Base-by-base conservation (phyloP, 1,284 basidiomycete genomes). In the Ustilago shanxiensis region DNA sequence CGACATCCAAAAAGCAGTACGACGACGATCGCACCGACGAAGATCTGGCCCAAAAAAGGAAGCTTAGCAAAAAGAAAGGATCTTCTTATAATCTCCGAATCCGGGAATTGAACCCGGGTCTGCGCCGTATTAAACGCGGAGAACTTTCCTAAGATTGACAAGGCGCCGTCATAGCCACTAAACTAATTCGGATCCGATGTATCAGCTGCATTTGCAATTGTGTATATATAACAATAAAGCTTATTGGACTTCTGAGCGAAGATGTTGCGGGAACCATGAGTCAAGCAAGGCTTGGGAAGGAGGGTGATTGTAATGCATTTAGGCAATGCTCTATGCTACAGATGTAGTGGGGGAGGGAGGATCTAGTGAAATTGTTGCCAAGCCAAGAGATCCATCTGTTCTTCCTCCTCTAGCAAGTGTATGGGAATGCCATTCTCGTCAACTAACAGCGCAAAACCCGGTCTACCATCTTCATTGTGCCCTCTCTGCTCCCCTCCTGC, bases 161-260 rank as follows among this genome's bases (percentile, higher is more conserved):
- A 77, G 75, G 75, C 67, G 75, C 75, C 75, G 75, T 77, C 75
- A 77, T 77, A 77, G 75, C 75, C 75, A 77, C 65, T 67, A 67
- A 61, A 67, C 65, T 67, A 66, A 66, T 65, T 59, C 63, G 63
- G 63, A 65, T 56, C 53, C 61, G 45, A 49, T 55, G 9, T 50
- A 20, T 51, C 4, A 1, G 3, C 18, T 2, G 2, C 16, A 2
- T n/a, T 6, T 24, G 13, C 3, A 2, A 31, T 51, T 51, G 49
- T 45, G 1, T 39, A 10, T 20, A 59, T 44, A 26, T 37, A 35
- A 7, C 22, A 3, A 24, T 16, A 24, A n/a, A n/a, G n/a, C n/a
- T n/a, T n/a, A n/a, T n/a, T n/a, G n/a, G n/a, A n/a, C n/a, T n/a
- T n/a, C n/a, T n/a, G n/a, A 33, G 11, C 31, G 31, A 33, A 33